Conservation (phyloP, 2,329 filamentous ascomycete species). For the Talaromyces albobiverticillius region DNA sequence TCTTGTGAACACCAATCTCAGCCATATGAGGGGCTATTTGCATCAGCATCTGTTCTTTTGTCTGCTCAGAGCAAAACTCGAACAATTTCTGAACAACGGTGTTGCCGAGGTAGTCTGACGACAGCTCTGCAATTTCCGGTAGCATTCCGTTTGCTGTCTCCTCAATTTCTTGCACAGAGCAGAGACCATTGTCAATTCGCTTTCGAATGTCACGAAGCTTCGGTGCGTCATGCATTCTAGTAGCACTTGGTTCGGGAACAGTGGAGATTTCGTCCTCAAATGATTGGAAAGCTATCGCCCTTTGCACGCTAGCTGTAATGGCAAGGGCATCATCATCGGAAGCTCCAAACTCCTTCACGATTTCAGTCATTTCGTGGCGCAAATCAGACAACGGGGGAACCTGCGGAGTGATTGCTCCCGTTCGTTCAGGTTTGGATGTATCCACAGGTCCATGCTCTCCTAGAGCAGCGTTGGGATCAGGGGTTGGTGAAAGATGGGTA, state of each 20-base stretch:
- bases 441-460: conserved; percentile 25
- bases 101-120: conserved; percentile 96
- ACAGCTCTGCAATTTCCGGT: conserved; percentile 89
- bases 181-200: conserved; percentile 91
- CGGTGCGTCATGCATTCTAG: conserved; percentile 86
- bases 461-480: conserved; percentile 67
- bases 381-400: conserved; percentile 75
- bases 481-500: conserved; percentile 84
- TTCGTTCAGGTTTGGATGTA: conserved; percentile 27
- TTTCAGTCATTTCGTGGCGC: conserved; percentile 76
- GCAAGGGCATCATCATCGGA: conserved; percentile 71
- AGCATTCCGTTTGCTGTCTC: conserved; percentile 91
- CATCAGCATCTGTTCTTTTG: conserved; percentile 85
- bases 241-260: conserved; percentile 82
- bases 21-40: conserved; percentile 89
- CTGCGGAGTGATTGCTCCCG: conserved; percentile 43
- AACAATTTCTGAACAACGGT: conserved; percentile 99
- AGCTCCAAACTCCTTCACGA: conserved; percentile 85
- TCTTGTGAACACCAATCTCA: conserved; percentile 98
- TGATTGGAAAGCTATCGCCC: conserved; percentile 69
- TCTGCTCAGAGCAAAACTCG: conserved; percentile 86
- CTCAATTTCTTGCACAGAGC: conserved; percentile 84
- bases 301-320: conserved; percentile 71
- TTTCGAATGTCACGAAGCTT: conserved; percentile 95
- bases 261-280: conserved; percentile 85